Evolutionary conservation across 257 asterid genomes (phyloP).

Genomic region (Solanum clarkiae): DNA sequence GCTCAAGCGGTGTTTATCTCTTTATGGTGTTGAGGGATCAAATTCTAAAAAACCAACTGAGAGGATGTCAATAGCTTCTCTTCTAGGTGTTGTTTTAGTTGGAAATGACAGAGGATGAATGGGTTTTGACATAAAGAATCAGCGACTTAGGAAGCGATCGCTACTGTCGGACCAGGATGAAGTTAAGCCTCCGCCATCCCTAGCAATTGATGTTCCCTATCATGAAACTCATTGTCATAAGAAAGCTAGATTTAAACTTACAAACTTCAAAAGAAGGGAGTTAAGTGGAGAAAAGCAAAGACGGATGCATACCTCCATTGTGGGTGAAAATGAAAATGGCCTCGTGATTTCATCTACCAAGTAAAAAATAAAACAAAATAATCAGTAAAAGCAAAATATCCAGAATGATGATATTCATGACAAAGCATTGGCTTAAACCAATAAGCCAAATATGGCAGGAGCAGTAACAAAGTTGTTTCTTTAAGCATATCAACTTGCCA

Average conservation of each 20-base stretch:
- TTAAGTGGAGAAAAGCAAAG: background rate
- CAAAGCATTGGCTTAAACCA: background rate
- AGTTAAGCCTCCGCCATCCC: constrained; percentile 68
- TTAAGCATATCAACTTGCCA: background rate
- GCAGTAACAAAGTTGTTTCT: background rate
- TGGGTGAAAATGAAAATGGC: constrained; percentile 66
- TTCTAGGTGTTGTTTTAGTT: constrained; percentile 26
- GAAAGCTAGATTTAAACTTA: background rate
- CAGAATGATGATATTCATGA: background rate
- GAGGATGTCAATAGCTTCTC: constrained; percentile 13
- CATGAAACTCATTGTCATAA: background rate
- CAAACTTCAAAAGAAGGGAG: background rate
- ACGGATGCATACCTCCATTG: constrained; percentile 63
- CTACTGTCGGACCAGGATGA: constrained; percentile 89
- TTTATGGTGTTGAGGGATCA: constrained; percentile 30
- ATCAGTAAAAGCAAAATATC: background rate
- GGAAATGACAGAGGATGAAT: constrained; percentile 76
- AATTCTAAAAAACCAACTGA: constrained; percentile 23
- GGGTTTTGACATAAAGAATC: constrained; percentile 84
- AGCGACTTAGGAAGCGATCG: constrained; percentile 45
- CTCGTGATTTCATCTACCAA: constrained; percentile 45
- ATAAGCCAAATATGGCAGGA: background rate
- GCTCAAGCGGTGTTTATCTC: constrained; percentile 50
- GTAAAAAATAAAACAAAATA: constrained; percentile 2
- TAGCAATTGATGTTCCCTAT: constrained; percentile 77